Percentiles rank a stretch among this genome's conserved stretches.
Conservation (phyloP, 768 basidiomycete species). For the Fomitopsis serialis region DNA sequence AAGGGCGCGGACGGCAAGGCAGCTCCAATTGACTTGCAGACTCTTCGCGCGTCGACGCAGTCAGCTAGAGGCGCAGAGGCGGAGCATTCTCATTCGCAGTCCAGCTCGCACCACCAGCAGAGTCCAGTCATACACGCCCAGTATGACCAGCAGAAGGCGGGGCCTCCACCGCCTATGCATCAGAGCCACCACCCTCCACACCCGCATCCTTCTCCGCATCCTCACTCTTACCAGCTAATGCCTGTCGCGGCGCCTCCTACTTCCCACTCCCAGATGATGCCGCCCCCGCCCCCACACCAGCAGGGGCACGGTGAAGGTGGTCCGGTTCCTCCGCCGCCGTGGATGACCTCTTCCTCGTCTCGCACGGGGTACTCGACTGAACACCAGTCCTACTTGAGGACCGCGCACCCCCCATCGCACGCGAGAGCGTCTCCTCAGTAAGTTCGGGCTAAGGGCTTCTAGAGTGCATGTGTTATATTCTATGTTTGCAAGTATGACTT, state of each 20-base stretch:
- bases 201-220: conserved; percentile 3
- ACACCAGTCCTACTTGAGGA: conserved; percentile 44
- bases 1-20: conserved; percentile 56
- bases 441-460: conserved; percentile 1
- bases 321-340: conserved; percentile 18
- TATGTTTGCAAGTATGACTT: neutral
- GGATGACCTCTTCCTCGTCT: conserved; percentile 10
- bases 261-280: conserved; percentile 16
- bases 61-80: conserved; percentile 18
- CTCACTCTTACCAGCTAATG: conserved; percentile 19
- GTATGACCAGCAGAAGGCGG: conserved; percentile 13
- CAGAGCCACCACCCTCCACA: neutral
- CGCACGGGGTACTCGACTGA: conserved; percentile 15
- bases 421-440: conserved; percentile 30
- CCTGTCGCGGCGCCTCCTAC: conserved; percentile 9
- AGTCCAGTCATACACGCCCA: conserved; percentile 6
- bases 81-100: conserved; percentile 9
- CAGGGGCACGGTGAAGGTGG: conserved; percentile 12
- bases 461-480: neutral
- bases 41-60: conserved; percentile 54
- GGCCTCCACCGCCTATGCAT: conserved; percentile 4
- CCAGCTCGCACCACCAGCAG: conserved; percentile 4
- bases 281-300: conserved; percentile 14
- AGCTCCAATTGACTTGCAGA: conserved; percentile 66
- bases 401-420: conserved; percentile 36